Base-by-base conservation (phyloP, 2,329 filamentous ascomycete species). In the Zymoseptoria crescenta region DNA sequence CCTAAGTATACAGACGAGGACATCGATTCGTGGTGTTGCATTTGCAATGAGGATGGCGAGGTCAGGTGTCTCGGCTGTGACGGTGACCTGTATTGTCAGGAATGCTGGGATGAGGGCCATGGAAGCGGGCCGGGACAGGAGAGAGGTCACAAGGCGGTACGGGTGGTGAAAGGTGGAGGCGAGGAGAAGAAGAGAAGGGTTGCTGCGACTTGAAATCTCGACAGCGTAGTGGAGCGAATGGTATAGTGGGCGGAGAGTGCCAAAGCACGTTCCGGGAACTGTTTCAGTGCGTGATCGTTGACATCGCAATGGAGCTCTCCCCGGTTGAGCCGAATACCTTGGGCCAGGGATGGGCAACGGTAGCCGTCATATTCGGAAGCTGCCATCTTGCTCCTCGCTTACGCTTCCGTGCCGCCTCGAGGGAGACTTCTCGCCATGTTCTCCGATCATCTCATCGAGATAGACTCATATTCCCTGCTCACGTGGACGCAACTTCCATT, bases 91-190 rank as follows among this genome's bases (percentile, higher is more conserved):
- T 95, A 93, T 70, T 96, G 91, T 71, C 78, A 80, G 21, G 77
- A 82, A 16, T 95, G 91, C 76, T 96, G 90, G 90, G 81, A 80
- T 60, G 89, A 93, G 69, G 90, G 91, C 72, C 91, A 95, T 0
- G 84, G 85, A 0, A 78, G 79, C 51, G 89, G 87, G 0, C 85
- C 84, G 0, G 86, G 82, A 53, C 89, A 92, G 59, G 88, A 91
- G 72, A 78, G 81, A 59, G 80, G 78, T 0, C 91, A 96, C 68
- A 80, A 79, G 64, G 87, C 86, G 63, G 82, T 87, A 54, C 65
- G 67, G 50, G 69, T 24, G 13, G 20, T 24, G 51, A 51, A 52
- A 24, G 51, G 51, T 28, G 20, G 51, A 29, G 20, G 51, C 16
- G 24, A 21, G 6, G 24, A 52, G 24, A 52, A 52, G 51, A 52